Evolutionary conservation across 257 asterid genomes (phyloP).

Genomic region (Jacaranda mimosifolia): DNA sequence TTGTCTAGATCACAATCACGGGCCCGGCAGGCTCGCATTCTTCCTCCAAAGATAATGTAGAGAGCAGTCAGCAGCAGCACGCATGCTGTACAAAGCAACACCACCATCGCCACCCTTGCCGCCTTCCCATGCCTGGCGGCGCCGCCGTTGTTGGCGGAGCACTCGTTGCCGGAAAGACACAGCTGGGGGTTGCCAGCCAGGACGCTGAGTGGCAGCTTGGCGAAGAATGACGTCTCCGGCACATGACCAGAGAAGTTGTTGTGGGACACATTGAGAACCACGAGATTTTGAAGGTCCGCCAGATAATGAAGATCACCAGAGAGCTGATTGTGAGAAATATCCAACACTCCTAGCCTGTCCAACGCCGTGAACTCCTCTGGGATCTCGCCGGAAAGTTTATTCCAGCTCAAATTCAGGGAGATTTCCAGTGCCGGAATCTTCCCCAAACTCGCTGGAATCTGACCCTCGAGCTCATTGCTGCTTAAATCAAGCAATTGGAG

Average conservation of each 20-base stretch:
- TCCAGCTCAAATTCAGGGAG: constrained; percentile 79
- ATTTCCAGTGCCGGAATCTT: constrained; percentile 77
- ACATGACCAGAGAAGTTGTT: constrained; percentile 79
- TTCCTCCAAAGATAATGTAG: constrained; percentile 67
- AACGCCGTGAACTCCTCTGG: constrained; percentile 68
- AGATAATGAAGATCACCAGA: constrained; percentile 74
- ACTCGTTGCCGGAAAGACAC: constrained; percentile 62
- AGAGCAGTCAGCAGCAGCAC: constrained; percentile 58
- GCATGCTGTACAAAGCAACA: constrained; percentile 67
- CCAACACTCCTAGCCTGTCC: constrained; percentile 74
- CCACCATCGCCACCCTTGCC: constrained; percentile 80
- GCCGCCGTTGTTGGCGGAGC: constrained; percentile 45
- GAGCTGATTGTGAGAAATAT: constrained; percentile 79
- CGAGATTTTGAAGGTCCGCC: constrained; percentile 69
- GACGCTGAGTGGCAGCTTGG: constrained; percentile 70
- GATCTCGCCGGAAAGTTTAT: constrained; percentile 64
- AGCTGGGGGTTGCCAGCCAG: constrained; percentile 63
- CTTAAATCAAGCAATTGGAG: constrained; percentile 83
- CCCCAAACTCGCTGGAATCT: constrained; percentile 68
- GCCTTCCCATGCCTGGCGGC: constrained; percentile 47
- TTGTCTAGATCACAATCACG: constrained; percentile 40
- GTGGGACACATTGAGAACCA: constrained; percentile 72
- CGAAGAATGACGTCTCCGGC: constrained; percentile 73
- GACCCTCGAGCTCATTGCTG: constrained; percentile 62
- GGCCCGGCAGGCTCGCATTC: constrained; percentile 47